Conservation (phyloP, 2,329 filamentous ascomycete genomes). For the Hymenoscyphus albidus region DNA sequence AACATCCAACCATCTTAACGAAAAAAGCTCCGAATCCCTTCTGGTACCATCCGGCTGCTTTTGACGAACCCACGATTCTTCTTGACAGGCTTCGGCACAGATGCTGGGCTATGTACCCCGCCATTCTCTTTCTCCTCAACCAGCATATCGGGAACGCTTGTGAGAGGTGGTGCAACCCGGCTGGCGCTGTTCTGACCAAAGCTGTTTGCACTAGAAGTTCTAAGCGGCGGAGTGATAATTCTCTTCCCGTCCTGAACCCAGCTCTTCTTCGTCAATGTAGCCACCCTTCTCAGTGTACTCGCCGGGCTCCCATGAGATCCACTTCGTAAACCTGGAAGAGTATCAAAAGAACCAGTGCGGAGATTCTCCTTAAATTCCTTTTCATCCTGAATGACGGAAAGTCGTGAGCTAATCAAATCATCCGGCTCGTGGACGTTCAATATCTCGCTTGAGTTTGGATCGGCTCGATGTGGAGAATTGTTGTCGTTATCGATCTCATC, state of each 20-base stretch:
- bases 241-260: constrained; percentile 29
- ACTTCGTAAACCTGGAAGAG: constrained; percentile 11
- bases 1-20: constrained; percentile 20
- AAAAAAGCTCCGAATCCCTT: constrained; percentile 32
- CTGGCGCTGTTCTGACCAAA: constrained; percentile 17
- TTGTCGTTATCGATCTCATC: constrained; percentile 21
- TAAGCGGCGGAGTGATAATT: constrained; percentile 27
- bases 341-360: constrained; percentile 22
- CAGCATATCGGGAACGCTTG: constrained; percentile 17
- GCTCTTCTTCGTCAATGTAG: constrained; percentile 28
- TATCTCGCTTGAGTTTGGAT: constrained; percentile 20
- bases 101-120: constrained; percentile 2
- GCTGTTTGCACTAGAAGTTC: constrained; percentile 31
- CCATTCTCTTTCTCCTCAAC: constrained; percentile 29
- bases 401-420: constrained; percentile 19
- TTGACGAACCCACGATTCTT: constrained; percentile 23
- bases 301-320: constrained; percentile 21
- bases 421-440: constrained; percentile 18
- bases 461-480: constrained; percentile 13
- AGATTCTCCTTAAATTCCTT: constrained; percentile 26
- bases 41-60: constrained; percentile 25
- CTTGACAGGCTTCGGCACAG: constrained; percentile 19
- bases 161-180: constrained; percentile 9
- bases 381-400: constrained; percentile 31
- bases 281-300: constrained; percentile 24